phyloP scores from a whole-genome alignment of 352 stramenopile genomes.

The Pythium rishiriense region DNA sequence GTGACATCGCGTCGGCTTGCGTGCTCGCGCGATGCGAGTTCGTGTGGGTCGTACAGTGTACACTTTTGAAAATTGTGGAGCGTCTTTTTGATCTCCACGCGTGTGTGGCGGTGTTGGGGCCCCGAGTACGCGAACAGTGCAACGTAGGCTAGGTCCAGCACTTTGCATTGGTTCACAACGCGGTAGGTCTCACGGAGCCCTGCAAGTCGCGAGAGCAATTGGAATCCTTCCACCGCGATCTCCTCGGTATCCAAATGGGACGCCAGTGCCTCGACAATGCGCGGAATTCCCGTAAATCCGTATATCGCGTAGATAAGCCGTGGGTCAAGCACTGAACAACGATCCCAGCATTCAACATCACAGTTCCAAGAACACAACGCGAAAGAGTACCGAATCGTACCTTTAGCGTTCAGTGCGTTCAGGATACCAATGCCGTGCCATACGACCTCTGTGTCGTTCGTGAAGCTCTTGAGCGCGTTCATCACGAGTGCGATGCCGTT shows the following conservation, averaged over 20 bases:
- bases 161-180: constrained; percentile 60
- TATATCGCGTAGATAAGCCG: constrained; percentile 49
- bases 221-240: constrained; percentile 73
- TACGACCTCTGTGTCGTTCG: constrained; percentile 64
- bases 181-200: constrained; percentile 43
- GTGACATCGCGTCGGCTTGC: constrained; percentile 41
- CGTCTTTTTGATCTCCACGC: constrained; percentile 59
- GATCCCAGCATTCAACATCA: too few species aligned
- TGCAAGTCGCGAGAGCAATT: constrained; percentile 57
- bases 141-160: constrained; percentile 71
- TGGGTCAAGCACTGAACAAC: constrained; percentile 48
- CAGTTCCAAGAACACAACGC: too few species aligned
- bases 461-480: constrained; percentile 47
- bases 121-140: constrained; percentile 70
- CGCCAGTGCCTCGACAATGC: constrained; percentile 66
- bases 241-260: constrained; percentile 73
- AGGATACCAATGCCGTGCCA: constrained; percentile 75
- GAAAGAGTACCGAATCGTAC: constrained; percentile 24
- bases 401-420: constrained; percentile 61
- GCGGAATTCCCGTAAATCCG: constrained; percentile 52
- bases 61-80: constrained; percentile 73
- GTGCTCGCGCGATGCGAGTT: constrained; percentile 48
- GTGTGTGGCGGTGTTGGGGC: constrained; percentile 59
- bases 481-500: constrained; percentile 66
- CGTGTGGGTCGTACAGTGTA: constrained; percentile 54